Base-by-base conservation (phyloP, 23 red algal genomes). In the Chondrus crispus region DNA sequence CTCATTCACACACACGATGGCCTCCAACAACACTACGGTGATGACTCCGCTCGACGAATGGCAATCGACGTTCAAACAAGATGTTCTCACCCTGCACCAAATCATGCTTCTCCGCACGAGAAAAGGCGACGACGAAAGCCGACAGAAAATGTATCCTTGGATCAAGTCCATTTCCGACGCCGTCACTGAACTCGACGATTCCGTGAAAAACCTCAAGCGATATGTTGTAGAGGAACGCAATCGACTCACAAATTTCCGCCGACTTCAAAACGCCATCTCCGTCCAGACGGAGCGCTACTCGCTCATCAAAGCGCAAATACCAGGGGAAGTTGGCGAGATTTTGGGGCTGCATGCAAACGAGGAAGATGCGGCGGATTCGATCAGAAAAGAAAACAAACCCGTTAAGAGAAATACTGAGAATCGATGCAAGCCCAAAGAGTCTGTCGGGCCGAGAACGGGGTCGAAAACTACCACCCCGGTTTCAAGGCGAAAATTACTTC, bases 201-300 rank as follows among this genome's bases (percentile, higher is more conserved):
- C 64, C 36, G 58, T 86, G n/a, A 22, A 18, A 9, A 38, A 38
- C 10, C 64, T 86, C 54, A 30, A 41, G 9, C 82, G 64, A 29
- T 86, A 86, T 62, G 64, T 86, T 35, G 52, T 48, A 33, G 54
- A 86, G 28, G 82, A 86, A 72, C 54, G 64, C 20, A 40, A 55
- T 18, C 58, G 71, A 49, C 40, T 86, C 20, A 22, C 58, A 2
- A 55, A 86, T 38, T 62, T 86, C 18, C 8, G 46, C 20, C 68
- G 48, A 33, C 58, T 86, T 6, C 82, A 50, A 47, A 70, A 22
- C 20, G 40, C 43, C 46, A 5, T 86, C 36, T 44, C 40, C n/a
- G 71, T 43, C 43, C 54, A 26, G 18, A 68, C 55, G 54, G 19
- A 57, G 41, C 82, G 64, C 35, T 48, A 69, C 30, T 22, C 3